Evolutionary conservation across 371 early-diverging fungal species (phyloP), one percentile per base, ranked within the genome.

Genomic region (Rhizopus microsporus): DNA sequence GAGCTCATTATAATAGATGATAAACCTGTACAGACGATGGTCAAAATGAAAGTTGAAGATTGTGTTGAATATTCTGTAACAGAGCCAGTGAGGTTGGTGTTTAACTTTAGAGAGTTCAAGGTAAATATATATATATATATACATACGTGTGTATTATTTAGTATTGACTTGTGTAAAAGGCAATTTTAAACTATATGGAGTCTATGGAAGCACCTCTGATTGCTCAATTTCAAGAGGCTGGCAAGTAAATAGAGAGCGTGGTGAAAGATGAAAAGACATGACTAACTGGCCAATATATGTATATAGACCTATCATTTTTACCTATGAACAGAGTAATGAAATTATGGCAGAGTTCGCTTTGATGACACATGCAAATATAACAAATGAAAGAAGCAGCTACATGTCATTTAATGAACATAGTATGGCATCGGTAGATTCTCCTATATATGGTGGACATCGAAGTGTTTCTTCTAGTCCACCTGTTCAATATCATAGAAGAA

Each of bases 31-130:
- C 40, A 39, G 38, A 40, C 50, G 12, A 15, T 30, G n/a, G 51
- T 51, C 23, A 51, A 40, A 7, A 46, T 59, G 4, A n/a, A 31
- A 12, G 16, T 29, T 5, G 6, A 5, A 1, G 32, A 30, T 44
- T 64, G 51, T 17, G 34, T 16, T 9, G 50, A 30, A 15, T 59
- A 59, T 34, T 31, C 29, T 9, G 42, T 55, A 3, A 39, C 17
- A 7, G 35, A 12, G 7, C 23, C 16, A 23, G 51, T 54, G 10
- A 59, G 40, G 12, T 12, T 64, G 2, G 51, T 64, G 5, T 38
- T 50, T 10, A 64, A 64, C 30, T 37, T 59, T 0, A 59, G 51
- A 46, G 65, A 64, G 29, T 64, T 64, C 30, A 59, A 56, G 30
- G 54, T 54, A 43, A 39, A 46, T 8, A 29, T 46, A 31, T 23